Base-by-base conservation (phyloP, 352 stramenopile genomes). In the Globisporangium iwayamae region DNA sequence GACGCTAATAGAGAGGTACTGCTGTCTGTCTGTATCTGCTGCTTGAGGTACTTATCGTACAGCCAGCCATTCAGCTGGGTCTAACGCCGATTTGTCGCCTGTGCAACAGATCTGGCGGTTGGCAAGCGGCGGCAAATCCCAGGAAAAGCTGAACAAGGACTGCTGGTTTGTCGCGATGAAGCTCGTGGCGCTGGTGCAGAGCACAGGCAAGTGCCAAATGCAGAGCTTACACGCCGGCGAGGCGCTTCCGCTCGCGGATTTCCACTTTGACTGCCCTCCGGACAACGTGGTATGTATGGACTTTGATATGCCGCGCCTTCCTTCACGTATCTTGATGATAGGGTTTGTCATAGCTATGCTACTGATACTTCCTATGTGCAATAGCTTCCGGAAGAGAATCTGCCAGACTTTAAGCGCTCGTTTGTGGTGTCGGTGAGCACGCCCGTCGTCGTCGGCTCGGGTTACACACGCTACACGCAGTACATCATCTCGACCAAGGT, bases 131-230 rank as follows among this genome's bases (percentile, higher is more conserved):
- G 89, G 89, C 66, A 92, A 90, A 57, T 96, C 87, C 11, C 83
- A 95, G 52, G 73, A 92, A 30, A 91, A 89, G 58, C 69, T 96
- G 11, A 91, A 91, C 65, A 93, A 94, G 53, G 86, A 96, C 67
- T 91, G 81, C 72, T 96, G 88, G 88, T 93, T 96, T 61, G 80
- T 97, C 30, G 88, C 89, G 10, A 94, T 94, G 84, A 96, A 96
- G 62, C 79, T 97, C 25, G 89, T 97, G 9, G 84, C 87, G 51
- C 72, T 96, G 14, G 88, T 94, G 38, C 89, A 97, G 61, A 89
- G 70, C 68, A 89, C 80, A 2, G 84, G 83, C 13, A 91, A 90
- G 61, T 93, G 85, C 51, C 83, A 93, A 65, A 90, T 92, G 81
- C 82, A 94, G 66, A 77, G 74, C 70, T 70, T 95, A 25, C 93